Evolutionary conservation across 495 filamentous ascomycete genomes (phyloP).

Genomic region (Xylaria nigripes): DNA sequence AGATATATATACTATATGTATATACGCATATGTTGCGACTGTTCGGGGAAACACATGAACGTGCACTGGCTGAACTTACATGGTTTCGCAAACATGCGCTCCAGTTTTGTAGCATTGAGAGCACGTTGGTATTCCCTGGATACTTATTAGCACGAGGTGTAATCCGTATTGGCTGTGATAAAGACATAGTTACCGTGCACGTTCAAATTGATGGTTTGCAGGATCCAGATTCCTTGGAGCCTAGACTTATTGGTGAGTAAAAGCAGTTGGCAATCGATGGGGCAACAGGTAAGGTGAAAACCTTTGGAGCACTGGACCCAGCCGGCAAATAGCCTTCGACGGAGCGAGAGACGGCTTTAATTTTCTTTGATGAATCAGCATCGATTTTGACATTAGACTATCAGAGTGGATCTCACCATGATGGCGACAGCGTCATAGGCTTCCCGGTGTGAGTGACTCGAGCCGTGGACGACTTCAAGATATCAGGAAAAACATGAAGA

Average conservation of each 20-base stretch:
- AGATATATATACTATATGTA: too few species aligned
- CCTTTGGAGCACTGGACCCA: conserved; percentile 54
- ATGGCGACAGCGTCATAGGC: background rate
- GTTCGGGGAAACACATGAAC: too few species aligned
- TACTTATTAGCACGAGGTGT: background rate
- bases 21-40: too few species aligned
- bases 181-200: conserved; percentile 84
- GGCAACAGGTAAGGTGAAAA: background rate
- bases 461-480: background rate
- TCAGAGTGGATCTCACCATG: conserved; percentile 1
- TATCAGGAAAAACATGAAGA: conserved; percentile 3
- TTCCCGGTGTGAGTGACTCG: background rate
- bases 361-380: conserved; percentile 48
- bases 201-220: conserved; percentile 86
- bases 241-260: conserved; percentile 12
- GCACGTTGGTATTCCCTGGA: conserved; percentile 2
- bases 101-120: conserved; percentile 79
- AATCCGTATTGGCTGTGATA: conserved; percentile 41
- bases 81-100: conserved; percentile 92
- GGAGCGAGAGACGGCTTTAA: conserved; percentile 82
- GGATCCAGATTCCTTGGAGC: conserved; percentile 83
- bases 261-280: background rate
- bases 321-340: conserved; percentile 68
- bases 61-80: conserved; percentile 31
- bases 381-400: background rate